phyloP scores from a whole-genome alignment of 169 alveolate genomes.

The Toxoplasma gondii region DNA sequence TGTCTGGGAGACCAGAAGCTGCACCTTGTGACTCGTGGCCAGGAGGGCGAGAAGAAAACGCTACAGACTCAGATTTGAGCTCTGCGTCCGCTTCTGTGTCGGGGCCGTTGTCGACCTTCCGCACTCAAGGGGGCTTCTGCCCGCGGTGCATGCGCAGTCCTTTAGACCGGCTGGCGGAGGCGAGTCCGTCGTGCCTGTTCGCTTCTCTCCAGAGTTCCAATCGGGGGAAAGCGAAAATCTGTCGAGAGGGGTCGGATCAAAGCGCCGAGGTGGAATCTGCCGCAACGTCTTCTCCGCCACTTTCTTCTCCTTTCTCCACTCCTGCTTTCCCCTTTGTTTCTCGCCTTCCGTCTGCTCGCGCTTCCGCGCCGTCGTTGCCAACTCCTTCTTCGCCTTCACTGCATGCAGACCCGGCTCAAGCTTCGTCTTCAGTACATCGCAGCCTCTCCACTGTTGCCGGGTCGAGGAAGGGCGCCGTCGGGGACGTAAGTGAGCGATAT shows the following conservation, averaged over 20 bases:
- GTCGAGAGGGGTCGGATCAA: not conserved
- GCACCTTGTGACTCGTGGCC: too few species aligned
- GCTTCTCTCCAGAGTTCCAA: not conserved
- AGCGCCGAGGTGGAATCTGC: not conserved
- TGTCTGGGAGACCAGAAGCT: too few species aligned
- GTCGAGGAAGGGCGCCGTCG: too few species aligned
- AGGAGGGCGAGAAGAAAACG: too few species aligned
- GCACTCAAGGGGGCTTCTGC: not conserved
- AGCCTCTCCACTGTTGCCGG: too few species aligned
- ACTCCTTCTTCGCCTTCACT: too few species aligned
- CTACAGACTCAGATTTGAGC: too few species aligned
- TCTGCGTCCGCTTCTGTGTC: not conserved
- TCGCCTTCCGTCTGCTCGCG: too few species aligned
- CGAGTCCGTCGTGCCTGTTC: not conserved
- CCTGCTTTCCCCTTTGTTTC: not conserved
- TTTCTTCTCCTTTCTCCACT: not conserved
- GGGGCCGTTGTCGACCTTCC: not conserved
- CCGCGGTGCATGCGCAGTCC: not conserved
- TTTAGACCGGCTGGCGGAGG: not conserved
- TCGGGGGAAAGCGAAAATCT: not conserved
- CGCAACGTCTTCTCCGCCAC: not conserved
- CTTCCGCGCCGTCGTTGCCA: too few species aligned
- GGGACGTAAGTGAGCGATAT: too few species aligned
- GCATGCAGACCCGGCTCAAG: too few species aligned
- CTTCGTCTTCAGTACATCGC: too few species aligned